phyloP scores from a whole-genome alignment of 2,329 filamentous ascomycete genomes.

The Penicillium sp. region DNA sequence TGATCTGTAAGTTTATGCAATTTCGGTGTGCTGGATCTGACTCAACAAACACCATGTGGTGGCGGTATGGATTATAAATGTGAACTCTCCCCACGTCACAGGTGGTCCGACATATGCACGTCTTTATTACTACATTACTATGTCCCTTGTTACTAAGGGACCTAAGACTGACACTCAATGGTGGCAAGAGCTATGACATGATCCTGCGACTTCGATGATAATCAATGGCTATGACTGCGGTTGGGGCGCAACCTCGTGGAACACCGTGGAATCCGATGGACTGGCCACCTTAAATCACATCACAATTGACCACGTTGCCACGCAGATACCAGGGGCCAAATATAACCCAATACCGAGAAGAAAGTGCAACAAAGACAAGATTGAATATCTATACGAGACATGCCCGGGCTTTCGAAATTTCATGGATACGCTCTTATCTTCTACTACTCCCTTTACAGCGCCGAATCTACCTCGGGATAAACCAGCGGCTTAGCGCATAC shows the following conservation, averaged over 20 bases:
- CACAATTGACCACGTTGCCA: not conserved
- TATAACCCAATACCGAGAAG: not conserved
- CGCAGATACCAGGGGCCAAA: not conserved
- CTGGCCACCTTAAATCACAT: not conserved
- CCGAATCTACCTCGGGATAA: not conserved
- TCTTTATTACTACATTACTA: too few relatives aligned
- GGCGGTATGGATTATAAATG: not conserved
- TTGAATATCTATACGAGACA: not conserved
- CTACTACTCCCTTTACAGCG: too few relatives aligned
- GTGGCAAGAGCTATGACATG: not conserved
- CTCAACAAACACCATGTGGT: not conserved
- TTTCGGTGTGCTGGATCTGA: not conserved
- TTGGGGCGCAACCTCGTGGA: not conserved
- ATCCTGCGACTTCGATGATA: not conserved
- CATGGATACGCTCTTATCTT: too few relatives aligned
- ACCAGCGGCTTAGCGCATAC: not conserved
- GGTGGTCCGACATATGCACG: not conserved
- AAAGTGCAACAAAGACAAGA: not conserved
- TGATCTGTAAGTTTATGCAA: not conserved
- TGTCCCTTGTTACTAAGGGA: not conserved
- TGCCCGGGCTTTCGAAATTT: not conserved
- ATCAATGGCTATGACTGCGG: not conserved
- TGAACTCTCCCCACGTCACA: not conserved
- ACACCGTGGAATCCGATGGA: conserved; percentile 3
- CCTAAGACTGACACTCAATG: not conserved